Base-by-base conservation (phyloP, 2,329 filamentous ascomycete genomes). In the Calonectria fujianensis region DNA sequence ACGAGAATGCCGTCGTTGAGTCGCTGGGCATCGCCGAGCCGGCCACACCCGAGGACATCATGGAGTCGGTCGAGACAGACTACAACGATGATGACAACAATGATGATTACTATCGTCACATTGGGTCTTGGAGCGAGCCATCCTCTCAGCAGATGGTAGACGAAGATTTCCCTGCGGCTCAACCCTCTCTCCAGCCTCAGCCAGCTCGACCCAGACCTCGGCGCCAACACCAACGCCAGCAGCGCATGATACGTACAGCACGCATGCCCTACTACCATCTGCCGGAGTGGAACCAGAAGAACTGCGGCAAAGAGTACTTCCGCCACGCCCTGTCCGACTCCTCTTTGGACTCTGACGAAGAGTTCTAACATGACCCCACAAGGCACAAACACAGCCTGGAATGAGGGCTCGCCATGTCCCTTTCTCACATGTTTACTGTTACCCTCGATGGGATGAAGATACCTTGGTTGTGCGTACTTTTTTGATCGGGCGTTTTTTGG, bases 301-400 rank as follows among this genome's bases (percentile, higher is more conserved):
- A 57, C 8, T 20, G 69, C n/a, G 69, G 59, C 35, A 71, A 35
- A 29, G 69, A 65, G 9, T 65, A 48, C 35, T 32, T 71, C 11
- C 69, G 69, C 4, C 27, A 4, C 1, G 69, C 32, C 18, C 48
- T 57, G 48, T 29, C 27, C 16, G 59, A 57, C n/a, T 10, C 29
- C n/a, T 10, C 29, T 2, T 4, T 14, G 3, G 14, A 29, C 35
- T 71, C 61, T 31, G 69, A 66, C n/a, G 69, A 66, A 18, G 69
- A 66, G 29, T n/a, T 45, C 20, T 70, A 29, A 29, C 16, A 0
- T 7, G 13, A 13, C 14, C 10, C n/a, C 5, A 10, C 32, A 10
- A 8, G 24, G 24, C 11, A 41, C 18, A 9, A 41, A 4, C n/a
- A 18, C 37, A 37, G 9, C 2, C 13, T 16, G 24, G 14, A 31